Evolutionary conservation across 2,329 filamentous ascomycete species (phyloP).

Genomic region (Pyrenophora teres): DNA sequence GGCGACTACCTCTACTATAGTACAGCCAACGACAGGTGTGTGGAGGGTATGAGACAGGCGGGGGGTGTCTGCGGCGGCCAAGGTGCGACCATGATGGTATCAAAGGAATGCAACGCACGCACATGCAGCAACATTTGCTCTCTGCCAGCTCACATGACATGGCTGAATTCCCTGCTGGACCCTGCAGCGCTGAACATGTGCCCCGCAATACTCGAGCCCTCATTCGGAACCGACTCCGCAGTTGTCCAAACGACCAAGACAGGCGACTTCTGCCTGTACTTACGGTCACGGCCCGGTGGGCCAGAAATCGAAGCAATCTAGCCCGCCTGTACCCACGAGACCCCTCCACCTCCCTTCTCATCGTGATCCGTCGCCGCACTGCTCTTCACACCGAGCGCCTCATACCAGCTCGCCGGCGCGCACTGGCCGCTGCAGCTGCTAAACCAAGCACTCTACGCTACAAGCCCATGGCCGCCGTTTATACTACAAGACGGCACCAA

Average conservation of each 20-base stretch:
- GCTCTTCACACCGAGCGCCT: conserved; percentile 19
- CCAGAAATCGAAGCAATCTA: conserved; percentile 22
- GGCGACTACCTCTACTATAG: no score
- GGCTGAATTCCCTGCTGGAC: conserved; percentile 18
- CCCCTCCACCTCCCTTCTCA: conserved; percentile 31
- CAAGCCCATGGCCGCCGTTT: conserved; percentile 26
- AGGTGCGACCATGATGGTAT: background rate
- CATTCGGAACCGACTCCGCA: conserved; percentile 24
- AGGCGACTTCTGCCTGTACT: conserved; percentile 14
- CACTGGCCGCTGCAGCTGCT: conserved; percentile 21
- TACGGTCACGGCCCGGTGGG: conserved; percentile 33
- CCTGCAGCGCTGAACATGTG: conserved; percentile 24
- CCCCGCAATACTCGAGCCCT: conserved; percentile 23
- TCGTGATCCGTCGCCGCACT: conserved; percentile 27
- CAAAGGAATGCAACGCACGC: no score
- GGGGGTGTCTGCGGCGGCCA: background rate
- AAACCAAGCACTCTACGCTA: conserved; percentile 24
- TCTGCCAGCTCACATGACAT: conserved; percentile 14
- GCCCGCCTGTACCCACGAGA: conserved; percentile 41
- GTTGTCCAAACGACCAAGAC: background rate
- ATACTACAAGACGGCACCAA: conserved; percentile 25
- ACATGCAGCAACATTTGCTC: background rate
- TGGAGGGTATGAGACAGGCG: background rate
- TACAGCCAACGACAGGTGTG: background rate
- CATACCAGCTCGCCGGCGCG: conserved; percentile 15